These are phyloP conservation scores for Penicillium paneum DNA, from an alignment of 2,329 filamentous ascomycete species.

Conservation along the genomic window DNA sequence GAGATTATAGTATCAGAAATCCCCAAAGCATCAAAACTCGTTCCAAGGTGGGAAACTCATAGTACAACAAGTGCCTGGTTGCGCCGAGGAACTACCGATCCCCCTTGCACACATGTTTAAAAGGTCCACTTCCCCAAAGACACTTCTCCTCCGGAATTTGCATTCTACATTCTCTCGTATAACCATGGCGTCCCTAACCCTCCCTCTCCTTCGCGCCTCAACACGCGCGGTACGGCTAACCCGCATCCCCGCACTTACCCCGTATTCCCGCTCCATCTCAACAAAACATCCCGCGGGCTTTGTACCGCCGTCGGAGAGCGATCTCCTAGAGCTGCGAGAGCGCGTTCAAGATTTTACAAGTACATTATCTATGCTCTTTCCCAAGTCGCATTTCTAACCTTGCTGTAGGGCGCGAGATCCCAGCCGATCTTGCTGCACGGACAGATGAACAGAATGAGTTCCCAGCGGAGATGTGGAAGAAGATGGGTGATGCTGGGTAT, in stretches of 20 bases:
- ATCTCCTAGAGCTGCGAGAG: slow-evolving; percentile 77
- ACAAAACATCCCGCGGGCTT: slow-evolving; percentile 67
- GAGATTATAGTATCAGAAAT: background rate
- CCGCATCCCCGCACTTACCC: slow-evolving; percentile 31
- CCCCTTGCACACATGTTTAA: slow-evolving; percentile 5
- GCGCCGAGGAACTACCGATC: slow-evolving; percentile 22
- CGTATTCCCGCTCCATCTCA: slow-evolving; percentile 51
- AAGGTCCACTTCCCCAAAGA: background rate
- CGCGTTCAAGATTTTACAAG: slow-evolving; percentile 82
- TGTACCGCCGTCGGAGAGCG: slow-evolving; percentile 63
- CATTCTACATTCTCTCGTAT: background rate
- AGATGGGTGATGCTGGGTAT: slow-evolving; percentile 78
- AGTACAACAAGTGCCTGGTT: background rate
- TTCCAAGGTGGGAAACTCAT: background rate
- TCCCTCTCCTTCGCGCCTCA: slow-evolving; percentile 35
- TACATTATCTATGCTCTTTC: slow-evolving; percentile 22
- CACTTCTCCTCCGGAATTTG: background rate
- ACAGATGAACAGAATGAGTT: slow-evolving; percentile 90
- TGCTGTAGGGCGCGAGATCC: slow-evolving; percentile 68
- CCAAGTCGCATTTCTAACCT: background rate
- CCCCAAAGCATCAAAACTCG: background rate
- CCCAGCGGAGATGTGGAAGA: slow-evolving; percentile 86
- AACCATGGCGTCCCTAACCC: slow-evolving; percentile 32
- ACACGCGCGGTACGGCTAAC: slow-evolving; percentile 29
- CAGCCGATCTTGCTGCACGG: slow-evolving; percentile 72